phyloP scores from a whole-genome alignment of 805 yeast species.

The Myxozyma vanderwaltii region DNA sequence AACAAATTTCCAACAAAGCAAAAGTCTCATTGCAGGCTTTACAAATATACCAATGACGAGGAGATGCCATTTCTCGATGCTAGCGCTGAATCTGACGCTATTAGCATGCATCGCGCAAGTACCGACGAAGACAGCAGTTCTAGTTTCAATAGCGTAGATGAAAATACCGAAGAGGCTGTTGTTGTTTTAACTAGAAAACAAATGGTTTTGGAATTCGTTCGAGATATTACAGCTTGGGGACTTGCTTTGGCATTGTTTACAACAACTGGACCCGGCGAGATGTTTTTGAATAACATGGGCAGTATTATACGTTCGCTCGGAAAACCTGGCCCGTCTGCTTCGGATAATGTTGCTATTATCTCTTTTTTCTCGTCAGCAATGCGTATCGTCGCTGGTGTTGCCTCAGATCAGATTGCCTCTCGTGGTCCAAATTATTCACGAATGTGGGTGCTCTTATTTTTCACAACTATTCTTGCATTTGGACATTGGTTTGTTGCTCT shows the following conservation, averaged over 20 bases:
- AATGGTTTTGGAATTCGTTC: constrained; percentile 43
- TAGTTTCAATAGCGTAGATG: background rate
- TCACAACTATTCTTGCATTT: constrained; percentile 39
- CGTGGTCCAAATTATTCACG: constrained; percentile 37
- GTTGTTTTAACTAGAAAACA: constrained; percentile 35
- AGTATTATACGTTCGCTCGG: constrained; percentile 57
- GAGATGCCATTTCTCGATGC: constrained; percentile 9
- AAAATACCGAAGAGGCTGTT: background rate
- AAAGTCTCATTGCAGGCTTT: background rate
- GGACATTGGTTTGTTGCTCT: constrained; percentile 35
- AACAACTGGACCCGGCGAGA: constrained; percentile 80
- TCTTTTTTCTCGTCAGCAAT: constrained; percentile 71
- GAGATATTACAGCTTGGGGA: constrained; percentile 63
- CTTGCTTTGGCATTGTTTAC: constrained; percentile 65
- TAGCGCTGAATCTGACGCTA: background rate
- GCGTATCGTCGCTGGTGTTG: constrained; percentile 65
- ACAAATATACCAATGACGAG: constrained; percentile 4
- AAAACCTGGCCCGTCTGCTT: constrained; percentile 36
- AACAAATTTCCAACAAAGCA: background rate
- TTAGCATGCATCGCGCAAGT: background rate
- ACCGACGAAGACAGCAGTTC: background rate
- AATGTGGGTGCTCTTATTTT: constrained; percentile 44
- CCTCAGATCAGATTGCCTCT: constrained; percentile 60
- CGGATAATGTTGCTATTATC: constrained; percentile 55
- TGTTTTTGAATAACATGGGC: constrained; percentile 81